phyloP scores from a whole-genome alignment of 2,329 filamentous ascomycete genomes.

The Microdochium trichocladiopsis region DNA sequence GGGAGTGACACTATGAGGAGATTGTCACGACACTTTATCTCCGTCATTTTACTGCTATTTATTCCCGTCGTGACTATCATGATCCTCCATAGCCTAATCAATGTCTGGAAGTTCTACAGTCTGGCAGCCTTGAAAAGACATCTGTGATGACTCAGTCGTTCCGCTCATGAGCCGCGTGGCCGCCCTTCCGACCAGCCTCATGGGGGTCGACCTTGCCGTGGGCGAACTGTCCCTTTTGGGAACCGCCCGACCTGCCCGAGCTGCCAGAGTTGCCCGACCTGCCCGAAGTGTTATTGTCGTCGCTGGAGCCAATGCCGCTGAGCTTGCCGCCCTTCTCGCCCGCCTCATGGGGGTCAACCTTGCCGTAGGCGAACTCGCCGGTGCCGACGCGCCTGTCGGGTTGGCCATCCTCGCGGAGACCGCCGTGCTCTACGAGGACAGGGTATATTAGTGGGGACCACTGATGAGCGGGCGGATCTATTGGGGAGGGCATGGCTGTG shows the following conservation, averaged over 20 bases:
- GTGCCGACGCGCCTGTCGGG: slow-evolving; percentile 31
- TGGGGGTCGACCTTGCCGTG: slow-evolving; percentile 31
- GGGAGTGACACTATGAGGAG: too few species aligned
- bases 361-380: slow-evolving; percentile 31
- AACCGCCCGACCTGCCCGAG: not conserved
- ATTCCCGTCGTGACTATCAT: too few species aligned
- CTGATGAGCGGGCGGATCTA: not conserved
- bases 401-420: slow-evolving; percentile 31
- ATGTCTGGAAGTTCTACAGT: too few species aligned
- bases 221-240: slow-evolving; percentile 24
- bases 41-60: too few species aligned
- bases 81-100: too few species aligned
- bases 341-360: slow-evolving; percentile 30
- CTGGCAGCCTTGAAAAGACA: not conserved
- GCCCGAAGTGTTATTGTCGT: not conserved
- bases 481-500: not conserved
- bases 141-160: too few species aligned
- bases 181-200: slow-evolving; percentile 30
- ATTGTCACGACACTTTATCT: too few species aligned
- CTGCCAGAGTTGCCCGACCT: not conserved
- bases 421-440: slow-evolving; percentile 25
- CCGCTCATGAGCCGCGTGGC: too few species aligned
- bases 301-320: slow-evolving; percentile 4
- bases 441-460: not conserved
- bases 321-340: slow-evolving; percentile 27